Evolutionary conservation across 257 asterid species (phyloP), one percentile per base, ranked within the genome.

Genomic region (Lantana camara): DNA sequence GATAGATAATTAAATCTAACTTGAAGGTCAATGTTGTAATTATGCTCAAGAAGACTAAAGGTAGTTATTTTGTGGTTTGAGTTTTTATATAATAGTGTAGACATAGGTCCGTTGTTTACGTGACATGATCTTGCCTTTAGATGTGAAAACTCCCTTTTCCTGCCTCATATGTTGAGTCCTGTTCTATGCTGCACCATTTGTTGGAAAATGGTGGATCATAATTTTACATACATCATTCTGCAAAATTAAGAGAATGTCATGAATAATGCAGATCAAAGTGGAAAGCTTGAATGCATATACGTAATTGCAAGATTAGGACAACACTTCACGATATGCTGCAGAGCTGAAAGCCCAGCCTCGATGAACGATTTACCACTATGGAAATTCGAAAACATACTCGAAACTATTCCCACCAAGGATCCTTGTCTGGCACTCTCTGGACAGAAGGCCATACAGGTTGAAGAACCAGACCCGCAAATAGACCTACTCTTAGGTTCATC

Each of bases 311-410:
- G 95, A 82, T 75, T 88, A 60, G 99, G 95, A 46, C 81, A 85
- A 71, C 75, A 83, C 81, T 84, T 94, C 70, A 84, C 97, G 50
- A 79, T 94, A 70, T 90, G 95, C 67, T 90, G 96, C 85, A 83
- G 96, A 81, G 96, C 97, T 35, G 99, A 94, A 80, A 90, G 99
- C 67, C 99, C 99, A 19, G 93, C 97, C 47, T 90, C 97, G 4
- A 84, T 94, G 95, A 83, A 83, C 57, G 96, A 94, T 52, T 77
- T 88, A 59, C 97, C 95, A 14, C 95, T 94, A 16, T 90, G 99
- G 99, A 94, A 86, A 68, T 88, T 87, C 63, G 99, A 94, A 80
- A 85, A 90, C 76, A 77, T 70, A 46, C 79, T 91, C 13, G 96
- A 94, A 77, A 85, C 91, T 59, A 82, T 60, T 57, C 99, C 99